phyloP scores from a whole-genome alignment of 2,329 filamentous ascomycete species.

The Cladophialophora carrionii region DNA sequence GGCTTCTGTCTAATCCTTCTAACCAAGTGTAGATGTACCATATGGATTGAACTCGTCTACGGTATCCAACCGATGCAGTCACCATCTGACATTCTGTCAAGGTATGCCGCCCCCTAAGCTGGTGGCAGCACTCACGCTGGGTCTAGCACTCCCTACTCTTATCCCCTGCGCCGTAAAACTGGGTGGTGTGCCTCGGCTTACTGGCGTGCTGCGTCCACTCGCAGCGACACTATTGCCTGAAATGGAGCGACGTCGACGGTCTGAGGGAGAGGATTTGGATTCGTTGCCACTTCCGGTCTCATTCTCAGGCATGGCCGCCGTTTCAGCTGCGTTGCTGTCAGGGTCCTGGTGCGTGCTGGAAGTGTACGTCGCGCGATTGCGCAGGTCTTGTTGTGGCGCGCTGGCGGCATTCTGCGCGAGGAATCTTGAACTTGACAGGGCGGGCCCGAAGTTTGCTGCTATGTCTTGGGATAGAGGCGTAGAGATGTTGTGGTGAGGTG shows the following conservation, averaged over 20 bases:
- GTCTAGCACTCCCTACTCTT: slow-evolving; percentile 33
- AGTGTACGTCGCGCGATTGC: slow-evolving; percentile 3
- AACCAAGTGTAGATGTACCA: not conserved
- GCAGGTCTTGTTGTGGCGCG: not conserved
- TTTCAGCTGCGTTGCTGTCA: not conserved
- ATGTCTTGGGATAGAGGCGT: not conserved
- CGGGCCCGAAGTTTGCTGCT: not conserved
- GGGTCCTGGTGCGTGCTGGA: not conserved
- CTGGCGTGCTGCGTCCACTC: slow-evolving; percentile 9
- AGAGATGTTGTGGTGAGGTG: not conserved
- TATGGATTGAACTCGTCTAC: not conserved
- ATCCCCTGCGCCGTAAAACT: slow-evolving; percentile 34
- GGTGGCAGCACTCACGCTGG: slow-evolving; percentile 28
- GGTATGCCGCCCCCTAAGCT: not conserved
- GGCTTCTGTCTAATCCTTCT: not conserved
- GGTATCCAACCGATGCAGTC: not conserved
- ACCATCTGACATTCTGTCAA: not conserved
- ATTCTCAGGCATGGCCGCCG: not conserved
- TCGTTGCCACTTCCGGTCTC: slow-evolving; percentile 1
- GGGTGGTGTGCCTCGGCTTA: slow-evolving; percentile 15
- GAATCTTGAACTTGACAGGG: slow-evolving; percentile 1
- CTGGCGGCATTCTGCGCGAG: not conserved
- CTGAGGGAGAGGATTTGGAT: not conserved
- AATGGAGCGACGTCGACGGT: not conserved
- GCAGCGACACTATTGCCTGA: slow-evolving; percentile 2